phyloP scores from a whole-genome alignment of 2,329 filamentous ascomycete species.

The Paraphaeosphaeria sporulosa region DNA sequence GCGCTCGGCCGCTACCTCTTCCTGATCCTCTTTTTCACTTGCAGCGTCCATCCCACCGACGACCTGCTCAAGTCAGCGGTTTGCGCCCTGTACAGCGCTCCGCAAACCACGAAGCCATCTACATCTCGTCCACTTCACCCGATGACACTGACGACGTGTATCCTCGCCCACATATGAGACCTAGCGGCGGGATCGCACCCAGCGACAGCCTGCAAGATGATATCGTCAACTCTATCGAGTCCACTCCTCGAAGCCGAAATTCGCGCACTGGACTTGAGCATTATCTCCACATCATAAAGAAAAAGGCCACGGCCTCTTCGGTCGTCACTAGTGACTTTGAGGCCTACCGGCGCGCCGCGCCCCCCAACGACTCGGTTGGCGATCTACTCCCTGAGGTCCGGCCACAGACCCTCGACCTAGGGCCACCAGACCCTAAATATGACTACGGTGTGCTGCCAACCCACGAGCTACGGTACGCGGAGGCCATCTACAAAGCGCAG shows the following conservation, averaged over 20 bases:
- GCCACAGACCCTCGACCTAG: not conserved
- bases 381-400: not conserved
- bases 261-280: not conserved
- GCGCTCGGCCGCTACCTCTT: not conserved
- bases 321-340: not conserved
- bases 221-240: constrained; percentile 27
- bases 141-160: not conserved
- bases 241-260: not conserved
- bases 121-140: not conserved
- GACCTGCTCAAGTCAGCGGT: not conserved
- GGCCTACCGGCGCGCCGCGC: not conserved
- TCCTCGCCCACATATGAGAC: not conserved
- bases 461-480: not conserved
- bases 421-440: not conserved
- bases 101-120: not conserved
- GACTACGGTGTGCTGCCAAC: not conserved
- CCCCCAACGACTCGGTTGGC: not conserved
- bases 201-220: constrained; percentile 24
- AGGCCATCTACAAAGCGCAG: constrained; percentile 24
- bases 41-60: not conserved
- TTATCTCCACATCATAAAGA: not conserved
- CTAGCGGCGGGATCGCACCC: constrained; percentile 9
- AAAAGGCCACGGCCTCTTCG: not conserved
- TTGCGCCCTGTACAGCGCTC: not conserved
- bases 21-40: too few relatives aligned